Evolutionary conservation across 2,329 filamentous ascomycete species (phyloP).

Genomic region (Verticillium dahliae): DNA sequence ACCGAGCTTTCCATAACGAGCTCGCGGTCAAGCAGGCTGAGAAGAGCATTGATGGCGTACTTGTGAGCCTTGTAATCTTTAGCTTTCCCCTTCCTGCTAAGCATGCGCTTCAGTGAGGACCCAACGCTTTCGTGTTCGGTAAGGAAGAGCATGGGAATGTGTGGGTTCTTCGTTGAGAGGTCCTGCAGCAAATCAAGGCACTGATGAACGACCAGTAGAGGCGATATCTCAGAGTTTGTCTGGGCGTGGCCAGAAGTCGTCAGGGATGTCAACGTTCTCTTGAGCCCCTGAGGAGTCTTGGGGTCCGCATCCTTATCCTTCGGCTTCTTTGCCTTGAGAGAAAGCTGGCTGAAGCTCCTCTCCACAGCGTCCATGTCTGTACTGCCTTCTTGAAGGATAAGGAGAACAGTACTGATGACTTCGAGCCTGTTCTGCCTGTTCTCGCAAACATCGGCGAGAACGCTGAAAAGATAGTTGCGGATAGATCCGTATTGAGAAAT

Average conservation of each 20-base stretch:
- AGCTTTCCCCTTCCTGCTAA: slow-evolving; percentile 78
- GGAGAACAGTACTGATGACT: slow-evolving; percentile 84
- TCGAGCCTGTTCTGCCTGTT: slow-evolving; percentile 95
- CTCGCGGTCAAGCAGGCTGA: slow-evolving; percentile 84
- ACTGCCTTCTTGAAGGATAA: slow-evolving; percentile 93
- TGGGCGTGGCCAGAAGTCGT: slow-evolving; percentile 35
- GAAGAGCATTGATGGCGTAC: slow-evolving; percentile 85
- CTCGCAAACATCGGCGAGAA: slow-evolving; percentile 87
- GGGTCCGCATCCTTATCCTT: slow-evolving; percentile 52
- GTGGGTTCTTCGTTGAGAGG: slow-evolving; percentile 75
- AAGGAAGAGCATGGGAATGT: slow-evolving; percentile 86
- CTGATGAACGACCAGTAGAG: slow-evolving; percentile 91
- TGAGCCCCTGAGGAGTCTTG: slow-evolving; percentile 76
- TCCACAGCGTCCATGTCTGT: slow-evolving; percentile 90
- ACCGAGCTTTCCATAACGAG: slow-evolving; percentile 95
- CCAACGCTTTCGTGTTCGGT: slow-evolving; percentile 80
- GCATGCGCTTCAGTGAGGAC: slow-evolving; percentile 67
- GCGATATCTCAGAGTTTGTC: slow-evolving; percentile 81
- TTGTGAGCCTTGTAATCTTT: slow-evolving; percentile 71
- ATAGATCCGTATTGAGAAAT: slow-evolving; percentile 86
- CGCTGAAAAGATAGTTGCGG: slow-evolving; percentile 74
- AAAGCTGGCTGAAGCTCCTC: slow-evolving; percentile 89
- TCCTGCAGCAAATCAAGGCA: slow-evolving; percentile 82
- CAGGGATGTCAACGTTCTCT: slow-evolving; percentile 63
- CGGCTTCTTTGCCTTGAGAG: slow-evolving; percentile 79